Percentiles rank a stretch among this genome's conserved stretches.
Evolutionary conservation across 2,329 filamentous ascomycete genomes (phyloP).

Genomic region (Trichoderma simmonsii): DNA sequence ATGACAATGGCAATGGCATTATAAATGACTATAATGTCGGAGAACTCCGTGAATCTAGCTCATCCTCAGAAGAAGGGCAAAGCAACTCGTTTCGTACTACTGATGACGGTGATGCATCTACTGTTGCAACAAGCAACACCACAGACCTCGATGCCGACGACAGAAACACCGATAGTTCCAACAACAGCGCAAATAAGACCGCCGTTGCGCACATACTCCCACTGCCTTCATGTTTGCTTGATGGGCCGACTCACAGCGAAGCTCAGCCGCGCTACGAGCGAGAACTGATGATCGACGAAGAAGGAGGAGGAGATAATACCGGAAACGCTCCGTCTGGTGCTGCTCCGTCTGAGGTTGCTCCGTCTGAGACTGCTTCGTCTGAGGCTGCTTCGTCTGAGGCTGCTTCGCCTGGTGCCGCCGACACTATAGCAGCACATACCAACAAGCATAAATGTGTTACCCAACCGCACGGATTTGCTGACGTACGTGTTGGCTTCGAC

Average conservation of each 20-base stretch:
- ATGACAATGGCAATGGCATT: too few species aligned
- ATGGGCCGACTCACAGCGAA: not conserved
- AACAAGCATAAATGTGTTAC: not conserved
- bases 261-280: not conserved
- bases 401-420: too few species aligned
- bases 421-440: not conserved
- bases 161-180: not conserved
- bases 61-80: not conserved
- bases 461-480: not conserved
- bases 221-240: not conserved
- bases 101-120: not conserved
- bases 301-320: not conserved
- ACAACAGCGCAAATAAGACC: not conserved
- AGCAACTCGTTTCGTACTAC: not conserved
- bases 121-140: not conserved
- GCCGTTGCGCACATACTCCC: not conserved
- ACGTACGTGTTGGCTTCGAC: not conserved
- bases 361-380: too few species aligned
- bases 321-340: not conserved
- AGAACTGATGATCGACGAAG: not conserved
- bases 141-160: not conserved
- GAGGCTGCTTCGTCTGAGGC: too few species aligned
- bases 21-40: too few species aligned
- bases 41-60: too few species aligned
- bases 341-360: too few species aligned